Percentiles rank a stretch among this genome's conserved stretches.
phyloP scores from a whole-genome alignment of 768 basidiomycete genomes.

The Boletus vinaceobasis region DNA sequence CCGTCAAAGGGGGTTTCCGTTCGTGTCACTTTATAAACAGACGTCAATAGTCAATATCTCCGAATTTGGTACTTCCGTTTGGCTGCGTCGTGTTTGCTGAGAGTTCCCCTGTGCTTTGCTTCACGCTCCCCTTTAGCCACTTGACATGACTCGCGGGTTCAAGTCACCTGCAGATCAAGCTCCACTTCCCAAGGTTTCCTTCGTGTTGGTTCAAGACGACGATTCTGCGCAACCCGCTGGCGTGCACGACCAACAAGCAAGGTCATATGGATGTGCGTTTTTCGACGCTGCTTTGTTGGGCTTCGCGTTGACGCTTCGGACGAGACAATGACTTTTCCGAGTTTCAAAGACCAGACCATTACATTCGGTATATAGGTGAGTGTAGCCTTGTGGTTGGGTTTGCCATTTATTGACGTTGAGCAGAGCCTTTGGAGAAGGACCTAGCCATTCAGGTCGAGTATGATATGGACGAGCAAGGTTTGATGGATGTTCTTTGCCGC shows the following conservation, averaged over 20 bases:
- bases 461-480: slow-evolving; percentile 99
- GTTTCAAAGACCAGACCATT: slow-evolving; percentile 76
- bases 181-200: slow-evolving; percentile 63
- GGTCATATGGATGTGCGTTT: slow-evolving; percentile 71
- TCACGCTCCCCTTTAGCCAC: background rate
- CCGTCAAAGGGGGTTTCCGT: slow-evolving; percentile 9
- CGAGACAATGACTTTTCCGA: slow-evolving; percentile 67
- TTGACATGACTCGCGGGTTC: slow-evolving; percentile 38
- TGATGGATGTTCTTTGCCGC: slow-evolving; percentile 8
- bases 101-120: slow-evolving; percentile 16
- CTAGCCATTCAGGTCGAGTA: slow-evolving; percentile 94
- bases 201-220: slow-evolving; percentile 63
- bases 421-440: slow-evolving; percentile 91
- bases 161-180: slow-evolving; percentile 35
- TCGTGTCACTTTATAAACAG: slow-evolving; percentile 8
- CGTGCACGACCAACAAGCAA: slow-evolving; percentile 58
- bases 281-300: background rate
- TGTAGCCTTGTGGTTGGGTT: background rate
- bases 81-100: slow-evolving; percentile 9
- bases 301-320: slow-evolving; percentile 17
- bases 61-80: slow-evolving; percentile 16
- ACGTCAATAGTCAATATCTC: slow-evolving; percentile 12
- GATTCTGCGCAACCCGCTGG: slow-evolving; percentile 57
- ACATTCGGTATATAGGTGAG: slow-evolving; percentile 88
- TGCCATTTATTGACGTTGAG: slow-evolving; percentile 4